phyloP scores from a whole-genome alignment of 2,329 filamentous ascomycete species.

The Hypoxylon sp. region DNA sequence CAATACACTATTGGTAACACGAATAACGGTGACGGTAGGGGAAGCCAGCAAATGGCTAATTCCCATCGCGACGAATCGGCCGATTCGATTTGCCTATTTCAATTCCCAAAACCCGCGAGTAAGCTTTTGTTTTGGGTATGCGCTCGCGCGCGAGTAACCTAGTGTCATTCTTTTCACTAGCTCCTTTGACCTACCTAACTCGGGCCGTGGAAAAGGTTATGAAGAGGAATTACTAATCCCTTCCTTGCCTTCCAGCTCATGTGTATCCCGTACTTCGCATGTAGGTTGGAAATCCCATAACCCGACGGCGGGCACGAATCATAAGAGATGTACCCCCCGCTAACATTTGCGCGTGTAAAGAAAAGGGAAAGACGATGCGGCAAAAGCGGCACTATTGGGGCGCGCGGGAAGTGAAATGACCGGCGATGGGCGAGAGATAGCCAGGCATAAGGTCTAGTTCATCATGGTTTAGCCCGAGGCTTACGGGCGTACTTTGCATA shows the following conservation, averaged over 20 bases:
- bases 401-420: constrained; percentile 27
- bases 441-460: background rate
- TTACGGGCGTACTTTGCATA: constrained; percentile 1
- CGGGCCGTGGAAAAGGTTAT: background rate
- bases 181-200: background rate
- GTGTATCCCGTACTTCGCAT: too few relatives aligned
- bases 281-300: constrained; percentile 35
- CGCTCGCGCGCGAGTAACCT: too few relatives aligned
- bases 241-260: background rate
- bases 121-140: background rate
- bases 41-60: background rate
- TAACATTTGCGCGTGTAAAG: constrained; percentile 12
- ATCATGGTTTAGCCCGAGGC: constrained; percentile 18
- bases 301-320: constrained; percentile 41
- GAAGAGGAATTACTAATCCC: background rate
- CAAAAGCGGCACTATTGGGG: constrained; percentile 40
- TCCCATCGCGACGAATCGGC: background rate
- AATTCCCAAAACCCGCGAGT: background rate
- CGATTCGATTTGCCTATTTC: background rate
- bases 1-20: background rate
- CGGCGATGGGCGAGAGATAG: background rate
- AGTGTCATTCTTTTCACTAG: too few relatives aligned
- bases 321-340: constrained; percentile 19
- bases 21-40: background rate
- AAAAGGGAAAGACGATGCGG: constrained; percentile 23